phyloP scores from a whole-genome alignment of 164 flowering plant species.

The Macadamia integrifolia region DNA sequence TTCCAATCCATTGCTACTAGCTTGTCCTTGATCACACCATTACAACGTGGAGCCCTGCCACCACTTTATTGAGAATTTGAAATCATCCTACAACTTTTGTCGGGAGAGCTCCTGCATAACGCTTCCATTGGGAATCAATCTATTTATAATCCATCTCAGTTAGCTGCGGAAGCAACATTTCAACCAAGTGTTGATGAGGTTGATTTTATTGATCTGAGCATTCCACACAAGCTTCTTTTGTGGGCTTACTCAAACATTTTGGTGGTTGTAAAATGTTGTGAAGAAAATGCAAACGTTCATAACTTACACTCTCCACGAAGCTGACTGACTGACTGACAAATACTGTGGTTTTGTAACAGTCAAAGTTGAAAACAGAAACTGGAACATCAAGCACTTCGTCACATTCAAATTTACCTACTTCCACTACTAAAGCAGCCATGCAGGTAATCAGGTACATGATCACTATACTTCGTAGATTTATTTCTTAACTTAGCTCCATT shows the following conservation, averaged over 20 bases:
- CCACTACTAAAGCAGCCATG: constrained; percentile 23
- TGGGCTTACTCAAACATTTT: constrained; percentile 84
- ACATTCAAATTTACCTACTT: constrained; percentile 21
- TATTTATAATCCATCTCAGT: constrained; percentile 53
- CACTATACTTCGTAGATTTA: neutral
- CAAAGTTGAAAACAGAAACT: constrained; percentile 57
- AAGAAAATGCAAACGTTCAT: constrained; percentile 79
- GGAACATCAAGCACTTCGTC: constrained; percentile 36
- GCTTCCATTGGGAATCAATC: constrained; percentile 61
- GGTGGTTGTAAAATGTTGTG: constrained; percentile 79
- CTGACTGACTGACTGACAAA: neutral
- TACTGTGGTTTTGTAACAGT: constrained; percentile 33
- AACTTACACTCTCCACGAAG: neutral
- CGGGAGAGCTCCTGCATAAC: constrained; percentile 67
- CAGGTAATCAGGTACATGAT: constrained; percentile 20
- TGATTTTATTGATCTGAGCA: constrained; percentile 66
- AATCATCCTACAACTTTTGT: constrained; percentile 64
- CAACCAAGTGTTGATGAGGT: constrained; percentile 50
- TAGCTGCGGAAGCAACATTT: constrained; percentile 35
- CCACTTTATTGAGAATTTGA: constrained; percentile 34
- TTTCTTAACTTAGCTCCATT: neutral
- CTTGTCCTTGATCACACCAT: constrained; percentile 72
- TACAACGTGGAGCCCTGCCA: constrained; percentile 38
- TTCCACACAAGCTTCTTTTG: constrained; percentile 80
- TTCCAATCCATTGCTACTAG: constrained; percentile 69